Evolutionary conservation across 2,329 filamentous ascomycete species (phyloP), one percentile per base, ranked within the genome.

Genomic region (Penicillium sp.): DNA sequence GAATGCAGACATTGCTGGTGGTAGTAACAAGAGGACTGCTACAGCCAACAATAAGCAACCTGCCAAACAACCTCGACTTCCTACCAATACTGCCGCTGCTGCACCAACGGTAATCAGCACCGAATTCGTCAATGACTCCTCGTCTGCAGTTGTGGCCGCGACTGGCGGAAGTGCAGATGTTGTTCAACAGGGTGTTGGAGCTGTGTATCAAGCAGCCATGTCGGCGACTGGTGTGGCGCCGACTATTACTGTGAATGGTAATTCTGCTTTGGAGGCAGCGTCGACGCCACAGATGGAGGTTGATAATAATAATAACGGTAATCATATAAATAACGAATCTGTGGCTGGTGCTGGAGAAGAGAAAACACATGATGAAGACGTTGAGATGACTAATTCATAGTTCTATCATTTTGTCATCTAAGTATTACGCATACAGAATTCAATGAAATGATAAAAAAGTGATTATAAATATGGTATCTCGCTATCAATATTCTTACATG

Each of bases 11-110:
- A 21, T 11, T 3, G 65, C 69, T 52, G 61, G 72, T 47, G 66
- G 71, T 48, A 63, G 66, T 38, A 61, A 24, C 33, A 50, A 6
- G 9, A 57, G 62, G 5, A 63, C 63, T 20, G n/a, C 48, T 30
- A 20, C 38, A 6, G 24, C 16, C 23, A 23, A 12, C 26, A 47
- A 24, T 9, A 54, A 45, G 35, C 45, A 45, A 24, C 23, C 21
- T 8, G 46, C n/a, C 11, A 48, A 50, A 30, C n/a, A 26, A 20
- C 16, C 38, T 53, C 51, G 21, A 14, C 51, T 26, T 49, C 30
- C 30, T 16, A 35, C 14, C 16, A 35, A 3, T 35, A 16, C 52
- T 40, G n/a, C 28, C 20, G 48, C 45, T 47, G 50, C 55, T 24
- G 47, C 47, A 33, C 53, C 57, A n/a, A 21, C 57, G 24, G 50